Evolutionary conservation across 768 basidiomycete genomes (phyloP).

Genomic region (Rhodocollybia butyracea): DNA sequence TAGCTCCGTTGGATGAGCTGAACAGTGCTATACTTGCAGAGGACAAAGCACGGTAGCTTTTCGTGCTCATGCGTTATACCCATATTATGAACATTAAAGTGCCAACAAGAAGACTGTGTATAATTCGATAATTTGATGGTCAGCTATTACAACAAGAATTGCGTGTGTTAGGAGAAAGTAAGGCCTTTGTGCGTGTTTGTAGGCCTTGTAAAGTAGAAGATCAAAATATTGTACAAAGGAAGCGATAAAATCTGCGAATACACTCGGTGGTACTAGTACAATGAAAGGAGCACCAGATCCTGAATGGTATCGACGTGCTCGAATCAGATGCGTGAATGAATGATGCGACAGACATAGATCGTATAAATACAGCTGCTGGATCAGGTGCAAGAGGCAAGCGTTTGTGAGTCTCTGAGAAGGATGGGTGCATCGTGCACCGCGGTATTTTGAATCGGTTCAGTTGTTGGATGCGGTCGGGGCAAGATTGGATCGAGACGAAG

Average conservation of each 20-base stretch:
- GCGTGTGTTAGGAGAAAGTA: conserved; percentile 1
- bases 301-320: not conserved
- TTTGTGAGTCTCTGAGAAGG: not conserved
- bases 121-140: too few relatives aligned
- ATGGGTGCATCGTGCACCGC: not conserved
- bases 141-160: conserved; percentile 6
- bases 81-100: too few relatives aligned
- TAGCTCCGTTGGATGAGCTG: conserved; percentile 91
- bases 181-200: conserved; percentile 9
- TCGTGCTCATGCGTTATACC: not conserved
- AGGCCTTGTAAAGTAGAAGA: not conserved
- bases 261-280: not conserved
- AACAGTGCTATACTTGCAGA: conserved; percentile 82
- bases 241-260: not conserved
- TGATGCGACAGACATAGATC: not conserved
- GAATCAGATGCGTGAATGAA: conserved; percentile 3
- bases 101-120: too few relatives aligned
- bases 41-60: conserved; percentile 38
- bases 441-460: too few relatives aligned
- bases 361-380: not conserved
- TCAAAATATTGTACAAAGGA: not conserved
- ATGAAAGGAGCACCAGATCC: not conserved
- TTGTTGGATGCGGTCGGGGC: too few relatives aligned
- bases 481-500: not conserved
- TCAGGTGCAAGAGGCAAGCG: not conserved